Evolutionary conservation across 1,139 yeast genomes (phyloP).

Genomic region (Debaryomycetaceae sp.): DNA sequence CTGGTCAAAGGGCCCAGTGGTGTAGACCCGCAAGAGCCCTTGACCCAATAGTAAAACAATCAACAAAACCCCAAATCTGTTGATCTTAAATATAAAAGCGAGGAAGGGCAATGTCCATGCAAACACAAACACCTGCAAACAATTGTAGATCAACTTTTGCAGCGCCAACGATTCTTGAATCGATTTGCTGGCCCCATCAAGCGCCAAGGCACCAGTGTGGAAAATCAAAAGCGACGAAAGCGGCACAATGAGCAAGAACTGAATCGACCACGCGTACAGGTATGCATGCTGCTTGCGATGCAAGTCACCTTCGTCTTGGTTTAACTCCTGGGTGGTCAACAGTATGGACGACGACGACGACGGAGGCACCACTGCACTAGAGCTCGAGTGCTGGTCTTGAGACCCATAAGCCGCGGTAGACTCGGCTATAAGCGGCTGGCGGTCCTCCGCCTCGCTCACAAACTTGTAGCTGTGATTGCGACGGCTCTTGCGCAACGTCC

Average conservation of each 20-base stretch:
- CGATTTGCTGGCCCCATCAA: conserved; percentile 66
- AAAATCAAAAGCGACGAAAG: conserved; percentile 51
- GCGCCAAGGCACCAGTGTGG: conserved; percentile 46
- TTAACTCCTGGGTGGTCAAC: conserved; percentile 4
- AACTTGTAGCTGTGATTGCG: conserved; percentile 9
- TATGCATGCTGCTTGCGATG: conserved; percentile 30
- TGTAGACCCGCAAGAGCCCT: conserved; percentile 34
- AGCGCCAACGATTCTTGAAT: conserved; percentile 57
- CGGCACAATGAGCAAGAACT: conserved; percentile 66
- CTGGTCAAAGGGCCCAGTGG: conserved; percentile 51
- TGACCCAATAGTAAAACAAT: conserved; percentile 29
- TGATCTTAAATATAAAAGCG: conserved; percentile 71
- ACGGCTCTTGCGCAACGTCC: conserved; percentile 29
- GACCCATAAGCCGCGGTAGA: conserved; percentile 20
- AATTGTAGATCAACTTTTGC: conserved; percentile 43
- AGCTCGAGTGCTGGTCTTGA: conserved; percentile 10
- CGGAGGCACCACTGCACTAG: not conserved
- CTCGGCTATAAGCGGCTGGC: conserved; percentile 28
- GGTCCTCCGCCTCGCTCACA: conserved; percentile 18
- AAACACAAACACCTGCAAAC: conserved; percentile 31
- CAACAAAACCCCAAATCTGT: conserved; percentile 43
- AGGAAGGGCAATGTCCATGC: conserved; percentile 53
- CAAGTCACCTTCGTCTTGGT: conserved; percentile 10
- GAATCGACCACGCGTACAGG: conserved; percentile 78
- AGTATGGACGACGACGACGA: conserved; percentile 11